These are phyloP conservation scores for Yamadazyma sp. DNA, from an alignment of 805 yeast species.

Conservation along the genomic window DNA sequence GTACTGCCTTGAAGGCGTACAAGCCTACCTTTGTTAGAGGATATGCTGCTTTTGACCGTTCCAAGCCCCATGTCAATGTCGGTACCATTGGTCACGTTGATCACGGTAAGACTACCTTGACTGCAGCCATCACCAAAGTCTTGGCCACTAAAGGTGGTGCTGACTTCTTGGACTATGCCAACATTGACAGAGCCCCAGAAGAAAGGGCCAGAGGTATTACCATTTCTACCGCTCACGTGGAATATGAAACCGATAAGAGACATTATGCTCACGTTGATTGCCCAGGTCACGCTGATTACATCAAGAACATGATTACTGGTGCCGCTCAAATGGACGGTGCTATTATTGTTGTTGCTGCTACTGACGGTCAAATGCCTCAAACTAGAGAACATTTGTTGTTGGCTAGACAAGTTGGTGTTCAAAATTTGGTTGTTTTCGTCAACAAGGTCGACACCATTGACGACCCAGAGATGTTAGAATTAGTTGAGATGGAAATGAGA, in stretches of 20 bases:
- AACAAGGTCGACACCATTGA: constrained; percentile 98
- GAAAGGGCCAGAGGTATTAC: constrained; percentile 99
- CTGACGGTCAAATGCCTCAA: constrained; percentile 99
- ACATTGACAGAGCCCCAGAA: constrained; percentile 98
- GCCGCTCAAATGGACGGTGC: constrained; percentile 99
- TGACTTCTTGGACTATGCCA: constrained; percentile 83
- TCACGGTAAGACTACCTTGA: constrained; percentile 97
- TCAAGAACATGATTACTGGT: constrained; percentile 99
- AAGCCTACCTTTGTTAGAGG: constrained; percentile 22
- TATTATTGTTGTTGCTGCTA: constrained; percentile 95
- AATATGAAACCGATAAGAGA: constrained; percentile 91
- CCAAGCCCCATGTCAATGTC: constrained; percentile 93
- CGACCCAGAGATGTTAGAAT: constrained; percentile 98
- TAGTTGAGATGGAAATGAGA: constrained; percentile 99
- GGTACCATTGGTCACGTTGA: constrained; percentile 99
- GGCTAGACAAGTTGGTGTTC: constrained; percentile 99
- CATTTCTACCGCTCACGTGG: constrained; percentile 96
- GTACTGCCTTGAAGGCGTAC: constrained; percentile 4
- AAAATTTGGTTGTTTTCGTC: constrained; percentile 93
- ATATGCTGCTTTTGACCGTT: constrained; percentile 83
- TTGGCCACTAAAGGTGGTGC: constrained; percentile 89
- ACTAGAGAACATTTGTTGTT: constrained; percentile 97
- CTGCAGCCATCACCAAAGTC: constrained; percentile 98
- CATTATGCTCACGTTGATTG: constrained; percentile 90
- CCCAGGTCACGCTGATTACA: constrained; percentile 93